Conservation (phyloP, 1,139 yeast species). For the Pichia sp. region DNA sequence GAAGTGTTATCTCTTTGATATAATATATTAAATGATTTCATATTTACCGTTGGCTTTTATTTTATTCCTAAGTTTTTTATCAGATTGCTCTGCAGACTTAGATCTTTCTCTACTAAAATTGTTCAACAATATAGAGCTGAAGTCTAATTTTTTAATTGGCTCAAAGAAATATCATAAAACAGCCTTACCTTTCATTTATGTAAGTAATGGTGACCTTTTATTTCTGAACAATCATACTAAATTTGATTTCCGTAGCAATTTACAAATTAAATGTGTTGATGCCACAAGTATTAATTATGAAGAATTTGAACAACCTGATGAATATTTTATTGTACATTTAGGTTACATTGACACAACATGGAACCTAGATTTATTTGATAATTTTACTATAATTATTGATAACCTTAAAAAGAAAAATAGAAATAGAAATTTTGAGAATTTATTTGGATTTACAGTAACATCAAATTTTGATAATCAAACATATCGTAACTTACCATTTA, state of each 20-base stretch:
- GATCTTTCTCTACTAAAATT: no score
- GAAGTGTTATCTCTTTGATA: no score
- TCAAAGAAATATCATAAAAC: no score
- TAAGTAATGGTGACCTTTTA: not conserved
- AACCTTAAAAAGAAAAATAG: conserved; percentile 8
- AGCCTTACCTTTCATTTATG: no score
- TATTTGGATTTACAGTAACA: conserved; percentile 20
- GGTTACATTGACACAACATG: conserved; percentile 16
- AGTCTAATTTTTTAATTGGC: no score
- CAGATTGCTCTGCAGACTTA: not conserved
- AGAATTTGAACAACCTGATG: not conserved
- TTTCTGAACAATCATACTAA: not conserved
- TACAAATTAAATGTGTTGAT: not conserved
- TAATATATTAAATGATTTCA: no score
- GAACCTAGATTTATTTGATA: conserved; percentile 17
- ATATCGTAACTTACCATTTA: conserved; percentile 49
- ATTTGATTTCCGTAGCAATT: not conserved
- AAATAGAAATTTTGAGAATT: conserved; percentile 8
- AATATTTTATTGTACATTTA: conserved; percentile 8
- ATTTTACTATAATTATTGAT: conserved; percentile 21
- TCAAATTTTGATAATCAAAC: conserved; percentile 24
- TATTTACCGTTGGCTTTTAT: no score
- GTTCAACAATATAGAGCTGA: no score
- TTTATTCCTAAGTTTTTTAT: not conserved
- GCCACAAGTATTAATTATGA: not conserved